A percentile compares a stretch with the other conserved stretches of the same genome.
These are phyloP conservation scores for Balamuthia mandrillaris DNA, from an alignment of 208 protist species.

Conservation along the genomic window DNA sequence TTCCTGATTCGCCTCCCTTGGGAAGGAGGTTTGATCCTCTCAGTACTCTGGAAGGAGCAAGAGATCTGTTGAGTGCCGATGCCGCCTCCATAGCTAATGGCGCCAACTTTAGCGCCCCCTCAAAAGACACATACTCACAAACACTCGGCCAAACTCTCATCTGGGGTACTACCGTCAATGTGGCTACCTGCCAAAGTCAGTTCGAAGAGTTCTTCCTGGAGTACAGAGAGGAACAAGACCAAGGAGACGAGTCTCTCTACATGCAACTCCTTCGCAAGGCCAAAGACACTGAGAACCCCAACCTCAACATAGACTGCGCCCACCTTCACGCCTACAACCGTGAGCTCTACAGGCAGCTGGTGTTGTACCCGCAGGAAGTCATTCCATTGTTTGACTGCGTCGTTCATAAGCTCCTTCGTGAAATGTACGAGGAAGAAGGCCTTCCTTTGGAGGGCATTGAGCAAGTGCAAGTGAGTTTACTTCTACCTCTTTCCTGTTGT, in stretches of 20 bases:
- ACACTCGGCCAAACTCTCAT: too few relatives aligned
- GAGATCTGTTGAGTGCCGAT: too few relatives aligned
- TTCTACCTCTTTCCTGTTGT: not conserved
- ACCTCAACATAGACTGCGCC: slow-evolving; percentile 60
- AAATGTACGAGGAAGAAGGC: not conserved
- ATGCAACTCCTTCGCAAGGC: not conserved
- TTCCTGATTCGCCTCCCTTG: too few relatives aligned
- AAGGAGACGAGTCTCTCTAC: not conserved
- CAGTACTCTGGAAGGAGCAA: too few relatives aligned
- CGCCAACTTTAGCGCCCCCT: too few relatives aligned
- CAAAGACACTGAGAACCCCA: not conserved
- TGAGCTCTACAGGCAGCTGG: slow-evolving; percentile 62
- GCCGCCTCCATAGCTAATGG: too few relatives aligned
- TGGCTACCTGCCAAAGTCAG: slow-evolving; percentile 34
- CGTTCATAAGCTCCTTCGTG: slow-evolving; percentile 40
- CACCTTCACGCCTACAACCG: slow-evolving; percentile 49
- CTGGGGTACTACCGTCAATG: slow-evolving; percentile 73
- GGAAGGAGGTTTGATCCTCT: too few relatives aligned
- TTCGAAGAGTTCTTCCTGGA: slow-evolving; percentile 64
- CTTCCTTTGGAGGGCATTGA: not conserved
- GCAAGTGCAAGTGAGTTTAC: not conserved
- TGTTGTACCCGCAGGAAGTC: slow-evolving; percentile 71
- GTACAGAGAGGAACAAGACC: slow-evolving; percentile 30
- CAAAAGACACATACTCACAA: not conserved
- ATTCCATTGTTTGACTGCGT: slow-evolving; percentile 69